Base-by-base conservation (phyloP, 2,329 filamentous ascomycete genomes). In the Hortaea sp. region DNA sequence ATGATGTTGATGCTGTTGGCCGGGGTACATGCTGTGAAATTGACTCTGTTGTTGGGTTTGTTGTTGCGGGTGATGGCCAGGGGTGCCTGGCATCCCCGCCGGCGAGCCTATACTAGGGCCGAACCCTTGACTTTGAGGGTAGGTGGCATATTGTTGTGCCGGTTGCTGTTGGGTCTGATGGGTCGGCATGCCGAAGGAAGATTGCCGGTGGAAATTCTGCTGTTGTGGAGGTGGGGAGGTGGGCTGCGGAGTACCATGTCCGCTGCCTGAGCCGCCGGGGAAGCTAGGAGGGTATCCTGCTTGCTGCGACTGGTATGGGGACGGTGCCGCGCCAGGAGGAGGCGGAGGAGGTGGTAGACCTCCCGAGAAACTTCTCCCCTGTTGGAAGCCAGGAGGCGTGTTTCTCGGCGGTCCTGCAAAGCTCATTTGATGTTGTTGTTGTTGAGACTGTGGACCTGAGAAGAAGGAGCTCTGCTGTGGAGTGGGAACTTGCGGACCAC, bases 91-190 rank as follows among this genome's bases (percentile, higher is more conserved):
- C 20, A 20, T 20, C 20, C 20, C 20, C 20, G 4, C 20, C 2
- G 20, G 20, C 20, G 20, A 20, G 20, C 20, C 20, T 20, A 20
- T 20, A 20, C 20, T 20, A 20, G 20, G 20, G 20, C 20, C 20
- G 20, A 20, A 20, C 20, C 20, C 20, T 4, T 2, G 20, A 20
- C 20, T 20, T 20, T 20, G 53, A 6, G 66, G 57, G 48, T 66
- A 69, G 51, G 58, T 63, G 29, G 67, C 66, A 48, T 63, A 69
- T 46, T 70, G 67, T 20, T 32, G 9, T 35, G 38, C 4, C 20
- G 38, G 9, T 20, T 20, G 20, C 20, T 20, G 20, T 20, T 20
- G 20, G 20, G 20, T 20, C 20, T 20, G 20, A 20, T 1, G 40
- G 28, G 49, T 52, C 49, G 51, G 46, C 30, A 41, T 46, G 41